Evolutionary conservation across 306 rosid species (phyloP), one percentile per base, ranked within the genome.

Genomic region (Clitoria ternatea): DNA sequence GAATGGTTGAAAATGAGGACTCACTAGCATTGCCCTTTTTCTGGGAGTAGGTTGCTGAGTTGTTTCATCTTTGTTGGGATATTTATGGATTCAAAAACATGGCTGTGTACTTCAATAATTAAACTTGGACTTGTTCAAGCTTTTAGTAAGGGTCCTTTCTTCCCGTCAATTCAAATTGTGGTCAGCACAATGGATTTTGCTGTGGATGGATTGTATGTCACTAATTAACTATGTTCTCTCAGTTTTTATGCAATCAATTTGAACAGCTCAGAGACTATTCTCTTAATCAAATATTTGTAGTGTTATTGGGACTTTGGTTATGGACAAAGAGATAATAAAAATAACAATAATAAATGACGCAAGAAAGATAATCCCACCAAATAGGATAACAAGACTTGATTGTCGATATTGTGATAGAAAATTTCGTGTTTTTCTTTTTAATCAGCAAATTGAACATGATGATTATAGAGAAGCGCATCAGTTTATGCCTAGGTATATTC

Each of bases 1-100:
- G 66, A 61, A 77, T 81, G 83, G 69, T 73, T 48, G 89, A 82
- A 66, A 75, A 75, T 18, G 88, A 81, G 26, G 87, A 72, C 73
- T 61, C 73, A n/a, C 69, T 80, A 3, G 65, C 77, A 30, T 81
- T 87, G 37, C 96, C 93, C 37, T 79, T 83, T 76, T 81, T 79
- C 29, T 82, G 88, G 96, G 93, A 91, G 80, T 87, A 85, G 64
- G 61, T 59, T 1, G 42, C 9, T 61, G 15, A 24, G 30, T 64
- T 32, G 60, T 75, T 65, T 1, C 13, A 55, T 27, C 54, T 62
- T 77, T 43, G 42, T 52, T 43, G 53, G 13, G 36, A 44, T 52
- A 39, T 50, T 70, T 61, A 32, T 70, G 67, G 60, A 70, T 78
- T 66, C 40, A 19, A 49, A 62, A 49, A 56, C 11, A n/a, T 61